These are phyloP conservation scores for Neofusicoccum umdonicola DNA, from an alignment of 2,329 filamentous ascomycete species.

Conservation along the genomic window DNA sequence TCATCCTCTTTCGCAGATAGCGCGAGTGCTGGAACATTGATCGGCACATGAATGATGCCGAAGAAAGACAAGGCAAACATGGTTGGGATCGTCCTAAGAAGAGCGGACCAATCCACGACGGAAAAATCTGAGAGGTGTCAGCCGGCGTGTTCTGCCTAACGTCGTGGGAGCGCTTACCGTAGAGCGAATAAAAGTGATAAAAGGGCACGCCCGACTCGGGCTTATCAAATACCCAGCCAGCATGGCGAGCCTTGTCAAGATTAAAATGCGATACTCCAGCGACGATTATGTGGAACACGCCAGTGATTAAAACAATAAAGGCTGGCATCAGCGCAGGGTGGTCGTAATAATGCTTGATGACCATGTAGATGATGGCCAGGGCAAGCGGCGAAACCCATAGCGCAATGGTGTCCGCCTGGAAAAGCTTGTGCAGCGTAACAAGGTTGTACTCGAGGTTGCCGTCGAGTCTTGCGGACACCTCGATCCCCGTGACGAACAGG, in stretches of 20 bases:
- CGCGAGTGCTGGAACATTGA: conserved; percentile 92
- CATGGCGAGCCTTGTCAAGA: conserved; percentile 63
- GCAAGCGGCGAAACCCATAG: conserved; percentile 81
- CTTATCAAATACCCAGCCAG: conserved; percentile 89
- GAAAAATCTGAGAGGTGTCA: conserved; percentile 62
- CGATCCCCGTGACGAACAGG: conserved; percentile 83
- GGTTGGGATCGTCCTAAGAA: conserved; percentile 81
- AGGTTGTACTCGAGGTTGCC: conserved; percentile 81
- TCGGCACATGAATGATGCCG: conserved; percentile 92
- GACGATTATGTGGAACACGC: conserved; percentile 76
- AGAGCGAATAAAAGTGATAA: conserved; percentile 97
- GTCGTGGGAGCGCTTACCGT: conserved; percentile 59
- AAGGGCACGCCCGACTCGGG: conserved; percentile 84
- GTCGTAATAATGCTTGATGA: conserved; percentile 70
- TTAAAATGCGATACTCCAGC: conserved; percentile 66
- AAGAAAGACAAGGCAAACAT: conserved; percentile 99
- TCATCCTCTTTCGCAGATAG: conserved; percentile 91
- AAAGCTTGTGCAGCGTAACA: conserved; percentile 71
- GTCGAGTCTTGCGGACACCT: conserved; percentile 85
- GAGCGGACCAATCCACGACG: conserved; percentile 77
- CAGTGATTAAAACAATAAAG: conserved; percentile 78
- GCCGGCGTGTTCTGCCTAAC: conserved; percentile 2
- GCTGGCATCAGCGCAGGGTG: conserved; percentile 83
- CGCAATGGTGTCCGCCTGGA: conserved; percentile 69
- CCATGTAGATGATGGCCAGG: conserved; percentile 73